Conservation (phyloP, 1,284 basidiomycete species). For the Ceratobasidium sp. region DNA sequence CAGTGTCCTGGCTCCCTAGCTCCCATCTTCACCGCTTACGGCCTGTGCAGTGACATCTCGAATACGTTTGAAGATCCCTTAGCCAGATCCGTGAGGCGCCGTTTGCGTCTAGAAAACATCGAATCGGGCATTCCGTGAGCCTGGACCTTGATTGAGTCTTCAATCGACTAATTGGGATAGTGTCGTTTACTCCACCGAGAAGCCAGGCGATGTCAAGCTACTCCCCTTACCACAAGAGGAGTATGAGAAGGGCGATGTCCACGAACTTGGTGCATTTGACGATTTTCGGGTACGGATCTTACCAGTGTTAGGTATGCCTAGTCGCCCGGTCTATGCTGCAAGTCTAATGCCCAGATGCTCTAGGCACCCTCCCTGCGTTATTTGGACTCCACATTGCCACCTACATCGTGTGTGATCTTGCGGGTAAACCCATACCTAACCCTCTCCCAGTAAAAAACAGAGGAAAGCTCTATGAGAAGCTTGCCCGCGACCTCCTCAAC, state of each 20-base stretch:
- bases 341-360: background rate
- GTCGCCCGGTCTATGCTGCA: conserved; percentile 36
- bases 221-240: conserved; percentile 92
- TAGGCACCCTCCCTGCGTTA: conserved; percentile 80
- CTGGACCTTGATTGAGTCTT: background rate
- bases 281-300: conserved; percentile 92
- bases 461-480: conserved; percentile 80
- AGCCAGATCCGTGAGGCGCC: conserved; percentile 84
- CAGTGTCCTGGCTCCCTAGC: conserved; percentile 38
- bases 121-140: conserved; percentile 71
- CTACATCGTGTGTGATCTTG: conserved; percentile 82
- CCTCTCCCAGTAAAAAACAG: conserved; percentile 83
- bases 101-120: conserved; percentile 73
- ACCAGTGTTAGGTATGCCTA: conserved; percentile 72
- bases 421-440: conserved; percentile 79
- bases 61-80: conserved; percentile 93
- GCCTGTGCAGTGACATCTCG: conserved; percentile 75
- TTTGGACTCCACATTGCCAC: conserved; percentile 89
- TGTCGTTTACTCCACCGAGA: conserved; percentile 96
- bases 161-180: conserved; percentile 45
- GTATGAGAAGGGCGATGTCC: conserved; percentile 85
- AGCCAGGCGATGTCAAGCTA: conserved; percentile 84
- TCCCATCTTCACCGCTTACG: background rate
- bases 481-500: conserved; percentile 74
- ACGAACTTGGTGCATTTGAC: conserved; percentile 89